Evolutionary conservation across 495 filamentous ascomycete genomes (phyloP), one percentile per base, ranked within the genome.

Genomic region (Lasiosphaeris hirsuta): DNA sequence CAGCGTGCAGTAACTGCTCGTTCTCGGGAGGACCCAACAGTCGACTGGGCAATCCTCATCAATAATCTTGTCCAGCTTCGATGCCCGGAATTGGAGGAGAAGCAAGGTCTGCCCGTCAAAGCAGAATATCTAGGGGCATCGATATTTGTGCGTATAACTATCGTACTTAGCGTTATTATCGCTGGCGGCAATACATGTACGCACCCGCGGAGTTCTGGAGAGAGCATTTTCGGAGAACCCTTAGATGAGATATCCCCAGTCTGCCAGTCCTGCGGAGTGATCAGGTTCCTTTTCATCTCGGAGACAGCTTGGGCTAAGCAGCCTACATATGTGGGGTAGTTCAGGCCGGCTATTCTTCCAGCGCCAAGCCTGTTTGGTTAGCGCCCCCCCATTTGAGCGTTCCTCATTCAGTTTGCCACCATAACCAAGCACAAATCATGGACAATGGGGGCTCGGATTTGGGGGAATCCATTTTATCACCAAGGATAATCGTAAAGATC

Each of bases 11-110:
- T 53, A 53, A n/a, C 50, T 53, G 50, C 10, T 30, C 50, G 35
- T 53, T 53, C 50, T 19, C 36, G 54, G 45, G 36, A 57, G 18
- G n/a, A 57, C 54, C 54, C 54, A 57, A 19, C 54, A 57, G n/a
- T n/a, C n/a, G n/a, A n/a, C n/a, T n/a, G n/a, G n/a, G n/a, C n/a
- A n/a, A n/a, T n/a, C n/a, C n/a, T 49, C 45, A 14, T 50, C 45
- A 19, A n/a, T 50, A 13, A 57, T 57, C 18, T 57, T 37, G 14
- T 49, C 44, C 7, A 50, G 33, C 45, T 57, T 57, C 17, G 45
- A 40, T 46, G 54, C 54, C 40, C 54, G 43, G 37, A 57, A 57
- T 37, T 49, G 54, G 18, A 57, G 54, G 36, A 57, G 33, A 13
- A 57, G 45, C 44, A 57, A 23, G 45, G 54, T 57, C 44, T 41